Percentiles rank a stretch among this genome's conserved stretches.
Conservation (phyloP, 257 asterid genomes). For the Solanum rostratum region DNA sequence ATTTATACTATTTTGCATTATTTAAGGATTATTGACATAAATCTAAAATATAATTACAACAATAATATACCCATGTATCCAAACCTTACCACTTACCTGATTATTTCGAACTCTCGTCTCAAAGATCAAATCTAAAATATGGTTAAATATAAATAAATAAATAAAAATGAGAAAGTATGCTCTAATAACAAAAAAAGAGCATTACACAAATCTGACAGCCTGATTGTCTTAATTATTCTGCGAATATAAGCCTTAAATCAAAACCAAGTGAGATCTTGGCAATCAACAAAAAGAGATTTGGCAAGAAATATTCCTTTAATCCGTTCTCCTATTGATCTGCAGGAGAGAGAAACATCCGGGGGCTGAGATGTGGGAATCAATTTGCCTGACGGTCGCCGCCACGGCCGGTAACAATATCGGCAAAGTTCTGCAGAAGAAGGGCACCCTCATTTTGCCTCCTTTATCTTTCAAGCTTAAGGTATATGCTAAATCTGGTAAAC, state of each 20-base stretch:
- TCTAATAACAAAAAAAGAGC: background rate
- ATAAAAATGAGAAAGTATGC: background rate
- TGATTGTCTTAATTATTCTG: background rate
- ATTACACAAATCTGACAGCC: background rate
- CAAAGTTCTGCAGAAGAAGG: slow-evolving; percentile 94
- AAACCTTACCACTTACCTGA: no score
- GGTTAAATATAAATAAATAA: background rate
- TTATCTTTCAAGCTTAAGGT: slow-evolving; percentile 97
- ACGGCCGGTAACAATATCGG: slow-evolving; percentile 99
- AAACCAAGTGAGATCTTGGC: background rate
- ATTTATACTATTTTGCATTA: no score
- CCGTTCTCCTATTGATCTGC: background rate
- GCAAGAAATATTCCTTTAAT: background rate
- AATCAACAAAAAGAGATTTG: background rate
- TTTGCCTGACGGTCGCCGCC: slow-evolving; percentile 82
- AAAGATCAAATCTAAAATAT: no score
- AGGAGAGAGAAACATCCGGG: background rate
- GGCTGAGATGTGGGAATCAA: slow-evolving; percentile 81
- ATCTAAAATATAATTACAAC: no score
- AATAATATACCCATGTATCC: no score
- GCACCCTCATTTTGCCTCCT: slow-evolving; percentile 97
- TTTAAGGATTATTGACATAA: no score
- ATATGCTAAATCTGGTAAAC: background rate
- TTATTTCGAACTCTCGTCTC: no score
- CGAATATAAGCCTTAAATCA: background rate